Base-by-base conservation (phyloP, 192 early-diverging fungal species). In the Entomortierella parvispora region DNA sequence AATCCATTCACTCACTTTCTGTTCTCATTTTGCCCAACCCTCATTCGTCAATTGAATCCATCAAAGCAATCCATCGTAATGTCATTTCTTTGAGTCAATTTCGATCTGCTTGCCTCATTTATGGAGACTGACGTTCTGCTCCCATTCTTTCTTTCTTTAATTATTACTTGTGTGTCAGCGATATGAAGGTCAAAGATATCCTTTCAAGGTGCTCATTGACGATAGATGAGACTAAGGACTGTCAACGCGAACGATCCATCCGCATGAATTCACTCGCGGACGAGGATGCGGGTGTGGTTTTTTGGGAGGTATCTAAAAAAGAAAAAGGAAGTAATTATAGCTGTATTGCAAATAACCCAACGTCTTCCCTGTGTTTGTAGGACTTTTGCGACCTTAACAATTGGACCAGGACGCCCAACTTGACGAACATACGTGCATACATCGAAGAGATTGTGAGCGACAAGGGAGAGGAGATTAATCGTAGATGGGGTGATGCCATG, bases 301-400 rank as follows among this genome's bases (percentile, higher is more conserved):
- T 62, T 62, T 62, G 18, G 61, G 49, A 62, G 11, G 61, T 62
- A 51, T n/a, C n/a, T n/a, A n/a, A n/a, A n/a, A n/a, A n/a, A n/a
- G n/a, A n/a, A n/a, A n/a, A n/a, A n/a, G n/a, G n/a, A n/a, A n/a
- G n/a, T n/a, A n/a, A n/a, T n/a, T n/a, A n/a, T n/a, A n/a, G n/a
- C n/a, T n/a, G n/a, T n/a, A n/a, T n/a, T n/a, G n/a, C n/a, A n/a
- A n/a, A n/a, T n/a, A n/a, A n/a, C n/a, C n/a, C n/a, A n/a, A n/a
- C n/a, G n/a, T n/a, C 45, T 37, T 17, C 31, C 28, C 15, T 28
- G 9, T 45, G 45, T 45, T n/a, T 47, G 31, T 28, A 43, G 44
- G 47, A 6, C 47, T 49, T 49, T 23, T 49, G 47, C 22, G 47
- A 49, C 47, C 18, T 49, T 49, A 6, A 49, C 18, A 18, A 18